Evolutionary conservation across 371 early-diverging fungal genomes (phyloP), one percentile per base, ranked within the genome.

Genomic region (Zancudomyces culisetae): DNA sequence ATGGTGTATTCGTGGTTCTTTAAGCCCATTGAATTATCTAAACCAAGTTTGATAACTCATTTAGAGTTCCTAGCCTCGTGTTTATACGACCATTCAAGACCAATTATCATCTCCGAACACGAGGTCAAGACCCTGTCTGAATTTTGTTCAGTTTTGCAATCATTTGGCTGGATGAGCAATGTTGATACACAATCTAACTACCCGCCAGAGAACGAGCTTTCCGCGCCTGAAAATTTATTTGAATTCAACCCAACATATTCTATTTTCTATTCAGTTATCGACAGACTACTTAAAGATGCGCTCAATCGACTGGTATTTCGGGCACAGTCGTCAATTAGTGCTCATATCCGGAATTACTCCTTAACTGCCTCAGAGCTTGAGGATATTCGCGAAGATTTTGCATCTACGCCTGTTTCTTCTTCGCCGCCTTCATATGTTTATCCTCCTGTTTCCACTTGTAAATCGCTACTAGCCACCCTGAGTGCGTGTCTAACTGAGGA

Each of bases 251-350:
- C 1, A 13, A 52, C 20, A 27, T n/a, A n/a, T n/a, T n/a, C n/a
- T n/a, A 23, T 72, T n/a, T 83, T 83, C 57, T 78, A 82, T 35
- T 64, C 73, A 52, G 63, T 79, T 28, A 80, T 85, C 23, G 74
- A 74, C 46, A 74, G 79, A 48, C 76, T 91, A 27, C 64, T 89
- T 47, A 76, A 85, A 62, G 91, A 90, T 65, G 66, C 88, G 2
- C 93, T 90, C 62, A 77, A 73, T 40, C 68, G 87, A 21, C 75
- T 92, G 26, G 83, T 79, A 3, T 90, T 88, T 64, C 70, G 89
- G 27, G 83, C 87, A 2, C 83, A 89, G 63, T 68, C 76, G 30
- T 90, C 74, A 62, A 83, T 90, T 27, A 71, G 75, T 24, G 64
- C 70, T 26, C 81, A 87, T 53, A 83, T 90, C 43, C 22, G 47